Conservation (phyloP, 768 basidiomycete genomes). For the Serendipita sp. region DNA sequence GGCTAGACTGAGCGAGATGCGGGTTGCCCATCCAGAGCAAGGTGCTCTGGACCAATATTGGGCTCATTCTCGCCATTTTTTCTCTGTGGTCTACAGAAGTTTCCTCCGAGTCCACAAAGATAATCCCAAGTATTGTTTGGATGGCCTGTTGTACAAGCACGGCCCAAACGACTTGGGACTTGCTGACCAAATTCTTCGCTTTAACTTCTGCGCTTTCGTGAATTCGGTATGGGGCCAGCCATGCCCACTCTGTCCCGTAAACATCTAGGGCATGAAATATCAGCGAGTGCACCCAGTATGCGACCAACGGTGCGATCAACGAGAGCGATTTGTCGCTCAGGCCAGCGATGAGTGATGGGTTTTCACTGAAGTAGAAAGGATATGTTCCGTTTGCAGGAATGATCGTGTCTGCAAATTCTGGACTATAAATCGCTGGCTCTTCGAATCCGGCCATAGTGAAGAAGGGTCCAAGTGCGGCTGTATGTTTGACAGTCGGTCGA, state of each 20-base stretch:
- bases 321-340: slow-evolving; percentile 59
- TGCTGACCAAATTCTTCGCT: slow-evolving; percentile 57
- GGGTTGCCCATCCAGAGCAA: slow-evolving; percentile 1
- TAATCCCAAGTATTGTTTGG: slow-evolving; percentile 60
- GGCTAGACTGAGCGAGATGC: background rate
- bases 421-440: background rate
- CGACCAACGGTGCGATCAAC: slow-evolving; percentile 55
- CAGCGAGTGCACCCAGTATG: slow-evolving; percentile 71
- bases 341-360: slow-evolving; percentile 26
- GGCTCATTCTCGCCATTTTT: slow-evolving; percentile 20
- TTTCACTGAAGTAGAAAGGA: slow-evolving; percentile 24
- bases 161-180: slow-evolving; percentile 52
- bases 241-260: slow-evolving; percentile 40
- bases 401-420: slow-evolving; percentile 1
- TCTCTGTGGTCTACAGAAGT: slow-evolving; percentile 22
- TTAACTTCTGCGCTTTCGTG: slow-evolving; percentile 74
- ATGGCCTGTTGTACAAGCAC: slow-evolving; percentile 76
- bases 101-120: slow-evolving; percentile 39
- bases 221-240: slow-evolving; percentile 70
- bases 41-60: slow-evolving; percentile 5
- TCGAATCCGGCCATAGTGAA: background rate
- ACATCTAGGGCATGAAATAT: slow-evolving; percentile 72
- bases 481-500: background rate
- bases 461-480: background rate
- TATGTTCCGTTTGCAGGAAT: slow-evolving; percentile 10